Percentiles rank a stretch among this genome's conserved stretches.
These are phyloP conservation scores for Myochromella boudieri DNA, from an alignment of 768 basidiomycete genomes.

Conservation along the genomic window DNA sequence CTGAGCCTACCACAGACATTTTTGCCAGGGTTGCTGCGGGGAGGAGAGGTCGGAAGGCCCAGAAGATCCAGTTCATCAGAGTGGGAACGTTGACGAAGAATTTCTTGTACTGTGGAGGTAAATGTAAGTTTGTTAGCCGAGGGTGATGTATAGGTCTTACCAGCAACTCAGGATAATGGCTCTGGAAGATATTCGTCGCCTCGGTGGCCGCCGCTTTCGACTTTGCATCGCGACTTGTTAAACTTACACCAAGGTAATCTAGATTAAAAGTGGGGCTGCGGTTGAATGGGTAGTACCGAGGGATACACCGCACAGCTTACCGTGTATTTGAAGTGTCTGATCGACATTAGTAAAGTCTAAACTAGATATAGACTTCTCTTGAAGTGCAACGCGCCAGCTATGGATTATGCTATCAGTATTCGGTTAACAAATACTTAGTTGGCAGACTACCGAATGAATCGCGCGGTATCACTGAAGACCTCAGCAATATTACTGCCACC, in stretches of 20 bases:
- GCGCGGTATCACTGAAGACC: slow-evolving; percentile 75
- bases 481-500: slow-evolving; percentile 67
- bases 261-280: background rate
- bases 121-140: background rate
- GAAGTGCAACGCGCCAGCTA: slow-evolving; percentile 79
- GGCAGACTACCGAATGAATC: slow-evolving; percentile 66
- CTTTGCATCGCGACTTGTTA: slow-evolving; percentile 66
- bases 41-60: slow-evolving; percentile 76
- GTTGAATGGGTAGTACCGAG: background rate
- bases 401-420: slow-evolving; percentile 8
- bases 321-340: slow-evolving; percentile 74
- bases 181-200: slow-evolving; percentile 71
- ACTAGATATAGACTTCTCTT: slow-evolving; percentile 62
- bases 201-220: slow-evolving; percentile 78
- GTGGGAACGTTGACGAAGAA: slow-evolving; percentile 83
- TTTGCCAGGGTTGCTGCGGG: slow-evolving; percentile 75
- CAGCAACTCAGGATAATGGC: slow-evolving; percentile 79
- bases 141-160: slow-evolving; percentile 34
- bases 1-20: slow-evolving; percentile 75
- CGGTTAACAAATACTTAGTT: background rate
- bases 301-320: slow-evolving; percentile 27
- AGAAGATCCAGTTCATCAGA: slow-evolving; percentile 79
- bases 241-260: slow-evolving; percentile 77
- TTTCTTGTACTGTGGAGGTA: slow-evolving; percentile 55
- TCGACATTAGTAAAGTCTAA: slow-evolving; percentile 77